Base-by-base conservation (phyloP, 1,284 basidiomycete species). In the Volvariella volvacea region DNA sequence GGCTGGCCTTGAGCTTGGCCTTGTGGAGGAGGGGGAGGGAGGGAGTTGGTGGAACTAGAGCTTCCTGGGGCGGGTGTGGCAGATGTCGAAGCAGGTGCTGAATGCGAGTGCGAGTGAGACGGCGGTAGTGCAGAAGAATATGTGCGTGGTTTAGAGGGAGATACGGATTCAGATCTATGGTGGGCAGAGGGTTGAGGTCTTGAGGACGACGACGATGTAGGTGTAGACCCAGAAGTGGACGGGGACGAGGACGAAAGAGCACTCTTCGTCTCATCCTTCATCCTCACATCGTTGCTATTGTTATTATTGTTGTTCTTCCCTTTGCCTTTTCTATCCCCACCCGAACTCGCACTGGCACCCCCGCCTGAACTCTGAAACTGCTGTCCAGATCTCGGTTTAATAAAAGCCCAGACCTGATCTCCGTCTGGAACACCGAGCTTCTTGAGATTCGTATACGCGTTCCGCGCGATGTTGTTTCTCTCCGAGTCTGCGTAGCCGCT, bases 381-480 rank as follows among this genome's bases (percentile, higher is more conserved):
- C 34, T 20, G 14, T 15, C 34, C 34, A 6, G 14, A 8, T 15
- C 15, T 36, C 4, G 34, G 34, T n/a, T 36, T 36, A 7, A 20
- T 6, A 20, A 7, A 7, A 14, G 15, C 57, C 83, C 83, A 86
- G 6, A 65, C 59, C 3, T 76, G 67, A 59, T 85, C 76, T 10
- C 62, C 66, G 41, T 77, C 68, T 4, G 77, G 73, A 49, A 83
- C 74, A 30, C 67, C 68, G 39, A 84, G 61, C 6, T 55, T 57
- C 21, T 59, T 62, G 52, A 81, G 69, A 2, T 63, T 69, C 15
- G 61, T 46, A 34, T 75, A 66, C 2, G 74, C 80, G 22, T 66
- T 62, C 30, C 75, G 70, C 1, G 74, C 68, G 54, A 84, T 64
- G 12, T 48, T 51, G 2, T 57, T 61, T 1, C 73, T 68, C 38